Evolutionary conservation across 805 yeast genomes (phyloP).

Genomic region (Kockiozyma suomiensis): DNA sequence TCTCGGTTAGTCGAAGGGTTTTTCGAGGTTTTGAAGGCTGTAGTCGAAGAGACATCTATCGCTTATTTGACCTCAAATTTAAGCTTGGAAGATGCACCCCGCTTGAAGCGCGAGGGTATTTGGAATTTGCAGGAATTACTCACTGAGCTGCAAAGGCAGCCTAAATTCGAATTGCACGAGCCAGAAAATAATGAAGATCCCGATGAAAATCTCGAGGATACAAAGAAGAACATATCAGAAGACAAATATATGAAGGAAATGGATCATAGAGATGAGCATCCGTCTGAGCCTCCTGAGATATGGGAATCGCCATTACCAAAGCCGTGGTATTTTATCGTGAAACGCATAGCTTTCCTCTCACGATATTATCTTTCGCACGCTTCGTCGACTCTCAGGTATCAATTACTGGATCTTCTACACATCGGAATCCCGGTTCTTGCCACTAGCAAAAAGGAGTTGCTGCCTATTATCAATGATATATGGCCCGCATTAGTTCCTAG

Average conservation of each 20-base stretch:
- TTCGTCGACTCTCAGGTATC: conserved; percentile 58
- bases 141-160: conserved; percentile 34
- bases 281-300: conserved; percentile 41
- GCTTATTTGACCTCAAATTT: conserved; percentile 1
- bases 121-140: conserved; percentile 35
- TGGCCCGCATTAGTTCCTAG: conserved; percentile 53
- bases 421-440: conserved; percentile 57
- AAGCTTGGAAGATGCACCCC: conserved; percentile 14
- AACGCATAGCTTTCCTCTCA: conserved; percentile 67
- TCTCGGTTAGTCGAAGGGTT: conserved; percentile 69
- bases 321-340: conserved; percentile 58
- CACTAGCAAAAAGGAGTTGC: conserved; percentile 49
- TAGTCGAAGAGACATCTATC: conserved; percentile 47
- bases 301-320: conserved; percentile 75
- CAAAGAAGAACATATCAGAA: conserved; percentile 14
- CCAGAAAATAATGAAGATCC: conserved; percentile 3
- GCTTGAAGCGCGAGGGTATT: conserved; percentile 23
- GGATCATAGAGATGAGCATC: conserved; percentile 37
- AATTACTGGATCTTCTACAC: conserved; percentile 55
- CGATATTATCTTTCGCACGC: conserved; percentile 70
- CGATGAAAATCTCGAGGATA: conserved; percentile 13
- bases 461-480: conserved; percentile 55
- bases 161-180: conserved; percentile 39
- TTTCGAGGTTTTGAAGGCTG: conserved; percentile 66
- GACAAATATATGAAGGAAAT: conserved; percentile 44